A percentile compares a stretch with the other conserved stretches of the same genome.
Evolutionary conservation across 225 moss, liverwort and hornwort species (phyloP).

Genomic region (Asterella californica): DNA sequence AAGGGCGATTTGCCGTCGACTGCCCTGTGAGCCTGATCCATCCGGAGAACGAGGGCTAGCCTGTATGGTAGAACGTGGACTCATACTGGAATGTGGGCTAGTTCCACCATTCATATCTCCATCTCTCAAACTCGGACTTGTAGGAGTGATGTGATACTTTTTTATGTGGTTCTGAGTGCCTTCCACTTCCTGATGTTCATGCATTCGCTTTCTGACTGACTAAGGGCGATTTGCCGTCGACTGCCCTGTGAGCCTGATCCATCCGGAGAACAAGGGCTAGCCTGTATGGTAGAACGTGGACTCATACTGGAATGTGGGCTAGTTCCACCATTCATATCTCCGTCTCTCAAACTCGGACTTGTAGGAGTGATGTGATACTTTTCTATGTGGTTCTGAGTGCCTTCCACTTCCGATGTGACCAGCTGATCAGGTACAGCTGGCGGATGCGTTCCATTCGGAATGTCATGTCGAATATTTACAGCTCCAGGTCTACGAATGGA

Average conservation of each 20-base stretch:
- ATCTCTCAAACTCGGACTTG: slow-evolving; percentile 49
- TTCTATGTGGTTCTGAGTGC: slow-evolving; percentile 35
- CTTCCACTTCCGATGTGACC: slow-evolving; percentile 44
- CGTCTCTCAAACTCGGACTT: slow-evolving; percentile 48
- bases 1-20: slow-evolving; percentile 36
- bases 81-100: slow-evolving; percentile 48
- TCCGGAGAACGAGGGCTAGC: slow-evolving; percentile 46
- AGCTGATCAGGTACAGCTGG: slow-evolving; percentile 48
- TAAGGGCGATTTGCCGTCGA: slow-evolving; percentile 37
- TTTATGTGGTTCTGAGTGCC: slow-evolving; percentile 37
- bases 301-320: slow-evolving; percentile 49
- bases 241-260: slow-evolving; percentile 39
- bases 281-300: slow-evolving; percentile 39
- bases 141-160: slow-evolving; percentile 53
- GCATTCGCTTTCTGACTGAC: slow-evolving; percentile 54
- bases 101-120: slow-evolving; percentile 57
- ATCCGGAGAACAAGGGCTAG: slow-evolving; percentile 43
- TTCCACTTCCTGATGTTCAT: no score
- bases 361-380: slow-evolving; percentile 55
- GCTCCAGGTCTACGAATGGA: slow-evolving; percentile 66
- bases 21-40: slow-evolving; percentile 38
- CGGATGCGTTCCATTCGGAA: slow-evolving; percentile 68
- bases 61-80: slow-evolving; percentile 38
- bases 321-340: slow-evolving; percentile 57
- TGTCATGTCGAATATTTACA: slow-evolving; percentile 56